phyloP scores from a whole-genome alignment of 345 rosid species.

The Orychophragmus violaceus region DNA sequence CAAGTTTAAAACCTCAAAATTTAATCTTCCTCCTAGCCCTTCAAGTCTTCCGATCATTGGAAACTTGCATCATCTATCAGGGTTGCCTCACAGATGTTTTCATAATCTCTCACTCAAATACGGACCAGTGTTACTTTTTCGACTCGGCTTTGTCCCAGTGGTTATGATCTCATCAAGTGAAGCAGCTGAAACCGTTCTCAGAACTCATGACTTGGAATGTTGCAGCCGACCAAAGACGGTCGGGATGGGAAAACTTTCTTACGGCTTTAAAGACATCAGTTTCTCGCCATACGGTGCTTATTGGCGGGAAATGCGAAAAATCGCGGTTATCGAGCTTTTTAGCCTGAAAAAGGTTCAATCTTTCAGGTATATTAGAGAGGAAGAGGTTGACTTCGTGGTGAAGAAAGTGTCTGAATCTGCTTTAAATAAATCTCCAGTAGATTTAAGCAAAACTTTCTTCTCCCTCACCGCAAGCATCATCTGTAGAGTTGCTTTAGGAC shows the following conservation, averaged over 20 bases:
- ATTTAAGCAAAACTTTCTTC: slow-evolving; percentile 27
- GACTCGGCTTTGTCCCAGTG: slow-evolving; percentile 29
- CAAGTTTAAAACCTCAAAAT: not conserved
- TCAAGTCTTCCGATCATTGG: slow-evolving; percentile 44
- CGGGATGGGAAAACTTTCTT: slow-evolving; percentile 35
- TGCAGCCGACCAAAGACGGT: slow-evolving; percentile 38
- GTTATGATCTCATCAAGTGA: slow-evolving; percentile 42
- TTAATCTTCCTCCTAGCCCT: slow-evolving; percentile 44
- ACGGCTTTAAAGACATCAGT: slow-evolving; percentile 35
- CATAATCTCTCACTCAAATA: slow-evolving; percentile 41
- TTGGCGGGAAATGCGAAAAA: slow-evolving; percentile 43
- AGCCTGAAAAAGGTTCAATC: slow-evolving; percentile 27
- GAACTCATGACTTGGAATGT: slow-evolving; percentile 37
- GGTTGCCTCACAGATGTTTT: slow-evolving; percentile 26
- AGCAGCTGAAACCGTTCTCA: slow-evolving; percentile 37
- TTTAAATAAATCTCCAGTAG: not conserved
- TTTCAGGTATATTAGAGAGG: slow-evolving; percentile 32
- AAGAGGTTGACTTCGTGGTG: slow-evolving; percentile 33
- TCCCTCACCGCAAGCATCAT: slow-evolving; percentile 28
- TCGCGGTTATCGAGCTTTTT: slow-evolving; percentile 37
- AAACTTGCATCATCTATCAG: slow-evolving; percentile 36
- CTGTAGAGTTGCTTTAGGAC: slow-evolving; percentile 42
- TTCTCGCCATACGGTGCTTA: slow-evolving; percentile 36
- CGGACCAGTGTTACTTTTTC: slow-evolving; percentile 40
- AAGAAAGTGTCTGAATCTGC: not conserved